Conservation (phyloP, 2,329 filamentous ascomycete genomes). For the Venturia oleaginea region DNA sequence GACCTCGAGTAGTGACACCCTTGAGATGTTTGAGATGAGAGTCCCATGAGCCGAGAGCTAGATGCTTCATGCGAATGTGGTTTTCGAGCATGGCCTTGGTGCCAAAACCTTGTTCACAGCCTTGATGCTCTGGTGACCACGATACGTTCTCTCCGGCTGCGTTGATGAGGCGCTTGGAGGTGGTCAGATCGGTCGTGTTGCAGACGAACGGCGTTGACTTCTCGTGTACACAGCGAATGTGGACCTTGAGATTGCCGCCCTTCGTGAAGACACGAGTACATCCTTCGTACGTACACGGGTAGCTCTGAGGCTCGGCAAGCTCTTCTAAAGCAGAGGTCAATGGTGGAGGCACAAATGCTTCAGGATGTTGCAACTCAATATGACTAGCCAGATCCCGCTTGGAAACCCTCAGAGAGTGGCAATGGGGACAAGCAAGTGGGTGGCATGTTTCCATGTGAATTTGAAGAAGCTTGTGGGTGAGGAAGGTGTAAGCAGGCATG, state of each 20-base stretch:
- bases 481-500: conserved; percentile 45
- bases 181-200: conserved; percentile 54
- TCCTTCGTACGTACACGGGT: conserved; percentile 55
- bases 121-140: conserved; percentile 42
- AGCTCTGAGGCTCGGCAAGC: conserved; percentile 54
- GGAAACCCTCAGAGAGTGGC: conserved; percentile 58
- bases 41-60: conserved; percentile 47
- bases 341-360: conserved; percentile 50
- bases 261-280: conserved; percentile 75
- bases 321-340: conserved; percentile 26
- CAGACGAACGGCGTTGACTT: conserved; percentile 69
- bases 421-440: conserved; percentile 63
- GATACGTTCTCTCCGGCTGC: conserved; percentile 41
- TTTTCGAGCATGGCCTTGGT: conserved; percentile 74
- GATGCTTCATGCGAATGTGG: conserved; percentile 74
- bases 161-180: conserved; percentile 27
- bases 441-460: conserved; percentile 66
- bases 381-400: conserved; percentile 47
- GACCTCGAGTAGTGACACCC: conserved; percentile 25
- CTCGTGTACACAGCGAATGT: conserved; percentile 69
- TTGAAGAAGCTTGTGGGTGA: conserved; percentile 62
- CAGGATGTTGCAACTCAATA: conserved; percentile 57
- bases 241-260: conserved; percentile 71
- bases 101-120: conserved; percentile 66
- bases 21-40: conserved; percentile 17